Percentiles rank a stretch among this genome's conserved stretches.
Evolutionary conservation across 2,329 filamentous ascomycete genomes (phyloP).

Genomic region (Colletotrichum sp.): DNA sequence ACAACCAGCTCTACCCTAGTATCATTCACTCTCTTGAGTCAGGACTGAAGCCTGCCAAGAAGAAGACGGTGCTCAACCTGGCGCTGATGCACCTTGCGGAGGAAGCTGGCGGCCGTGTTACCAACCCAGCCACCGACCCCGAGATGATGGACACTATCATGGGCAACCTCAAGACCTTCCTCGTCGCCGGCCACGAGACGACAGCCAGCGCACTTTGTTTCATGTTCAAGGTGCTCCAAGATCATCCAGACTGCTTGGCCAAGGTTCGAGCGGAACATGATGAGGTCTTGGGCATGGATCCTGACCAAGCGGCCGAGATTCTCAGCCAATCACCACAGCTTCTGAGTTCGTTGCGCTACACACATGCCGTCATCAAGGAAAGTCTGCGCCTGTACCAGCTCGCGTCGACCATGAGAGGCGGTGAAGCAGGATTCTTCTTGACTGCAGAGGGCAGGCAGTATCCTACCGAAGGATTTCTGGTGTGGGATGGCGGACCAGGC

Average conservation of each 20-base stretch:
- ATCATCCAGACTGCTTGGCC: constrained; percentile 32
- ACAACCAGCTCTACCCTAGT: background rate
- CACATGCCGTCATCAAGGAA: constrained; percentile 41
- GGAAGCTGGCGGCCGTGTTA: background rate
- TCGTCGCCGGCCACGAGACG: constrained; percentile 43
- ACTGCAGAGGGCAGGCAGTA: constrained; percentile 45
- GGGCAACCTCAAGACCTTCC: constrained; percentile 37
- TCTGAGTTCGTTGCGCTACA: constrained; percentile 39
- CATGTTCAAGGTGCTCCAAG: constrained; percentile 33
- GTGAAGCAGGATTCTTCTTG: constrained; percentile 37
- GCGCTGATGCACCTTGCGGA: background rate
- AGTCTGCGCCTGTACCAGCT: constrained; percentile 36
- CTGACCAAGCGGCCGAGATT: constrained; percentile 23
- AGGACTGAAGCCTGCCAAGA: background rate
- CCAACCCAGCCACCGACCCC: background rate
- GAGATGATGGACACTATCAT: constrained; percentile 28
- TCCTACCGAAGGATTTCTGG: constrained; percentile 47
- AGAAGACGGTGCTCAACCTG: constrained; percentile 3
- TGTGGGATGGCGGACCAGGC: constrained; percentile 41
- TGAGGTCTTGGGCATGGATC: constrained; percentile 33
- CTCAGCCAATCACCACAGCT: constrained; percentile 26
- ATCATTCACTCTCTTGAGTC: background rate
- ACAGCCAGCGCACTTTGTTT: constrained; percentile 38
- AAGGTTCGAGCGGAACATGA: constrained; percentile 42
- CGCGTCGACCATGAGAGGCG: constrained; percentile 28